Percentiles rank a stretch among this genome's conserved stretches.
These are phyloP conservation scores for Hemerocallis citrina DNA, from an alignment of 106 monocot species.

Conservation along the genomic window DNA sequence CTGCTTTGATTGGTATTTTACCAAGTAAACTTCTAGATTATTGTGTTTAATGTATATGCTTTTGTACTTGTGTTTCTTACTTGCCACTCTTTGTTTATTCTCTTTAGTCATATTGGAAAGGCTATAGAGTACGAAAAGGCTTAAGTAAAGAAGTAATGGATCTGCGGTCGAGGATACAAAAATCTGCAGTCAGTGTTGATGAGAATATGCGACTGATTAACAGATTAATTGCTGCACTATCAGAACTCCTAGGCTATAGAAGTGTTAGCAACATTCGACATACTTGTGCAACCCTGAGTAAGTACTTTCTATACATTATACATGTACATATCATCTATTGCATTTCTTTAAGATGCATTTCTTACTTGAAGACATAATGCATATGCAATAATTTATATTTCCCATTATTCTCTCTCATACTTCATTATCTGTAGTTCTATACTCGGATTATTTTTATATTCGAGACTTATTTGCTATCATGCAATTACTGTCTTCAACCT, in stretches of 20 bases:
- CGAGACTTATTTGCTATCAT: background rate
- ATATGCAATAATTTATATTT: too few relatives aligned
- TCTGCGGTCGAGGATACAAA: constrained; percentile 21
- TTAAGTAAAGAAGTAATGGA: constrained; percentile 15
- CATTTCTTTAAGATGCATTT: background rate
- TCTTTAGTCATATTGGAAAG: constrained; percentile 41
- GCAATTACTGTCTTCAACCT: background rate
- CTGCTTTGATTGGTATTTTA: background rate
- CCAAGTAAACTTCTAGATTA: background rate
- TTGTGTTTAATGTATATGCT: background rate
- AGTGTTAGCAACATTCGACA: constrained; percentile 39
- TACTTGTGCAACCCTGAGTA: constrained; percentile 53
- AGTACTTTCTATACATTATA: constrained; percentile 7
- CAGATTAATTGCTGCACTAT: constrained; percentile 44
- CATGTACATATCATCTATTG: background rate
- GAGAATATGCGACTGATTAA: constrained; percentile 41
- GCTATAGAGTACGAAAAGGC: constrained; percentile 31
- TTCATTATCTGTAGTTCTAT: background rate
- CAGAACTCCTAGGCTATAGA: constrained; percentile 30
- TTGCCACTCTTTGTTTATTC: background rate
- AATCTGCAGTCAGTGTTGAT: constrained; percentile 24
- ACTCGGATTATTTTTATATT: background rate
- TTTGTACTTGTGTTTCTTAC: background rate
- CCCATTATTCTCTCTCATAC: background rate
- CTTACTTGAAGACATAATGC: background rate